phyloP scores from a whole-genome alignment of 2,329 filamentous ascomycete genomes.

The Seiridium cupressi region DNA sequence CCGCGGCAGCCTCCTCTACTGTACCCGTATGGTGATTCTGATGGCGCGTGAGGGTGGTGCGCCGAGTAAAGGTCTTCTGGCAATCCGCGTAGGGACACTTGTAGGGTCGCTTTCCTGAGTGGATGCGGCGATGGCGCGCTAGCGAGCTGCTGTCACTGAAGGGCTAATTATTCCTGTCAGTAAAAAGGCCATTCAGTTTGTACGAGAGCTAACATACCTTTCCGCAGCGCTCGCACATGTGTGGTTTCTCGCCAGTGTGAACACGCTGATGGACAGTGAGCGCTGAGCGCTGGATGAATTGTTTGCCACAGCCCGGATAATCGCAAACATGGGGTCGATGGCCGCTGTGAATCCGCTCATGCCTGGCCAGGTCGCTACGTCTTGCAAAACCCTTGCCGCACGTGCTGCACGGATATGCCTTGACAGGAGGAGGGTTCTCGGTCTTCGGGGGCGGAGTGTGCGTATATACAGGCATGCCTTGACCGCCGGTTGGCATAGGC shows the following conservation, averaged over 20 bases:
- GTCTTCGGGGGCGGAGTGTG: conserved; percentile 29
- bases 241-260: conserved; percentile 96
- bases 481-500: conserved; percentile 18
- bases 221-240: conserved; percentile 94
- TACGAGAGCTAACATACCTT: conserved; percentile 64
- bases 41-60: conserved; percentile 91
- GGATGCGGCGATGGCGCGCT: conserved; percentile 88
- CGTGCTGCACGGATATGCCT: conserved; percentile 85
- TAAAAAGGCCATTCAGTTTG: conserved; percentile 19
- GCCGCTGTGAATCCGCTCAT: conserved; percentile 95
- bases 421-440: conserved; percentile 35
- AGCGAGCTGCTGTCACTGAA: conserved; percentile 96
- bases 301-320: conserved; percentile 83
- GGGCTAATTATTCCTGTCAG: conserved; percentile 52
- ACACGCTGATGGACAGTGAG: conserved; percentile 93
- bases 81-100: conserved; percentile 97
- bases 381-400: conserved; percentile 91
- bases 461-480: conserved; percentile 33
- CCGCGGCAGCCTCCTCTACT: conserved; percentile 87
- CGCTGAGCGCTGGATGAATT: conserved; percentile 95
- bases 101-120: conserved; percentile 93
- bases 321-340: conserved; percentile 91
- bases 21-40: conserved; percentile 96
- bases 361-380: conserved; percentile 88
- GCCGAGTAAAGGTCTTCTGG: conserved; percentile 96